phyloP scores from a whole-genome alignment of 768 basidiomycete species.

The Filobasidium wieringae region DNA sequence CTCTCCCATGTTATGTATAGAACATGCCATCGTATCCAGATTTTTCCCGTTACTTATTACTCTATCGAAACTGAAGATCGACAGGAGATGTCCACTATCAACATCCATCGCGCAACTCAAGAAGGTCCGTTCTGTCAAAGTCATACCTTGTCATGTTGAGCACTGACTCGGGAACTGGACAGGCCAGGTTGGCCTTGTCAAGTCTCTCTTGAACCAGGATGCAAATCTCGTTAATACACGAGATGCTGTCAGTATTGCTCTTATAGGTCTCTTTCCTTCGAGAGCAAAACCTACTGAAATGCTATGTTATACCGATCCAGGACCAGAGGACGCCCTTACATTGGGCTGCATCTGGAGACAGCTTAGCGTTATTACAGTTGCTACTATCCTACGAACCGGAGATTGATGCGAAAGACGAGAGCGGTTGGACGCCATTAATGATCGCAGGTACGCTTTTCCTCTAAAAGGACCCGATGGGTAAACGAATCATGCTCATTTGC shows the following conservation, averaged over 20 bases:
- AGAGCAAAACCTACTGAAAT: background rate
- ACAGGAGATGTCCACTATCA: slow-evolving; percentile 35
- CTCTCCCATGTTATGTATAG: too few species aligned
- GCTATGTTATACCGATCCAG: too few species aligned
- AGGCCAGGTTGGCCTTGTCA: slow-evolving; percentile 38
- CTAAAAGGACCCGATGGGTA: too few species aligned
- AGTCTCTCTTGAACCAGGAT: slow-evolving; percentile 29
- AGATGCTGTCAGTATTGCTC: slow-evolving; percentile 37
- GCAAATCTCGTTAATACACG: slow-evolving; percentile 30
- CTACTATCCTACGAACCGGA: slow-evolving; percentile 29
- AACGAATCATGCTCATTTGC: background rate
- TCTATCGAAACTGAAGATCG: too few species aligned
- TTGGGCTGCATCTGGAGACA: slow-evolving; percentile 35
- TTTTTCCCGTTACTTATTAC: too few species aligned
- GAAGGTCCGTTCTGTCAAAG: slow-evolving; percentile 26
- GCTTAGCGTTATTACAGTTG: slow-evolving; percentile 28
- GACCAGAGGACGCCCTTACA: slow-evolving; percentile 39
- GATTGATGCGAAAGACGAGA: slow-evolving; percentile 30
- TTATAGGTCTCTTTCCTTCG: background rate
- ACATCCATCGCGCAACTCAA: slow-evolving; percentile 37
- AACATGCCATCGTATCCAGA: too few species aligned
- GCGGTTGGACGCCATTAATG: slow-evolving; percentile 40
- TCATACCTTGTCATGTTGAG: background rate
- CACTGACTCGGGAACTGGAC: background rate
- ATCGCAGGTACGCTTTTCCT: slow-evolving; percentile 31